These are phyloP conservation scores for Fulvia fulva DNA, from an alignment of 2,329 filamentous ascomycete species.

Conservation along the genomic window DNA sequence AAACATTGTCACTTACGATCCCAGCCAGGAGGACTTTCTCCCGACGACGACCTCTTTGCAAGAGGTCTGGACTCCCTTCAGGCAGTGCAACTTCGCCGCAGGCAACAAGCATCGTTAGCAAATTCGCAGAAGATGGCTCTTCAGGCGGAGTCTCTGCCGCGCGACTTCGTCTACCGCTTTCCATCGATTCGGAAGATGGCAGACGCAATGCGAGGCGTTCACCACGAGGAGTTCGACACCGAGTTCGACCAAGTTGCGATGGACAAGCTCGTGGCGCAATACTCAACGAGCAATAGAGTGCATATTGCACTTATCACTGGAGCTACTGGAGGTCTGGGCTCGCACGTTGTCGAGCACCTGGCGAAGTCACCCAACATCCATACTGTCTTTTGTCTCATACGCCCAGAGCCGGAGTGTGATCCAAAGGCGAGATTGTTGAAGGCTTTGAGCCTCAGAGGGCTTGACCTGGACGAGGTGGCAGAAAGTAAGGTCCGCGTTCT, in stretches of 20 bases:
- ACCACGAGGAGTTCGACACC: not conserved
- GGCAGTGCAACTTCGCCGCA: not conserved
- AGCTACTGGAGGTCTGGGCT: slow-evolving; percentile 33
- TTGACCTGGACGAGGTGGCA: too few species aligned
- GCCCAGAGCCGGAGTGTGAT: too few species aligned
- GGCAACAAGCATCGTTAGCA: too few species aligned
- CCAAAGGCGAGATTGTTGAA: too few species aligned
- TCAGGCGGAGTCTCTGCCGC: not conserved
- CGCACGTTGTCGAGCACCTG: slow-evolving; percentile 26
- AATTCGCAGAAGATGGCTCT: not conserved
- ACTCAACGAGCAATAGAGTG: not conserved
- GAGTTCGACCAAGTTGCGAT: not conserved
- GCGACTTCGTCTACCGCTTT: not conserved
- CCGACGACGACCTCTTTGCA: not conserved
- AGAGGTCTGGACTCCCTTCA: not conserved
- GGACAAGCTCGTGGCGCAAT: not conserved
- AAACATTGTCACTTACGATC: not conserved
- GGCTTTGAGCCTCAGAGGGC: too few species aligned
- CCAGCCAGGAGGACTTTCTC: not conserved
- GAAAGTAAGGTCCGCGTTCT: too few species aligned
- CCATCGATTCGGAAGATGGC: not conserved
- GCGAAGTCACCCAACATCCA: too few species aligned
- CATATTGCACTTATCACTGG: slow-evolving; percentile 34
- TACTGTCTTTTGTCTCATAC: too few species aligned
- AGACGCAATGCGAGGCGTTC: not conserved